Evolutionary conservation across 768 basidiomycete genomes (phyloP), one percentile per base, ranked within the genome.

Genomic region (Collybiopsis luxurians): DNA sequence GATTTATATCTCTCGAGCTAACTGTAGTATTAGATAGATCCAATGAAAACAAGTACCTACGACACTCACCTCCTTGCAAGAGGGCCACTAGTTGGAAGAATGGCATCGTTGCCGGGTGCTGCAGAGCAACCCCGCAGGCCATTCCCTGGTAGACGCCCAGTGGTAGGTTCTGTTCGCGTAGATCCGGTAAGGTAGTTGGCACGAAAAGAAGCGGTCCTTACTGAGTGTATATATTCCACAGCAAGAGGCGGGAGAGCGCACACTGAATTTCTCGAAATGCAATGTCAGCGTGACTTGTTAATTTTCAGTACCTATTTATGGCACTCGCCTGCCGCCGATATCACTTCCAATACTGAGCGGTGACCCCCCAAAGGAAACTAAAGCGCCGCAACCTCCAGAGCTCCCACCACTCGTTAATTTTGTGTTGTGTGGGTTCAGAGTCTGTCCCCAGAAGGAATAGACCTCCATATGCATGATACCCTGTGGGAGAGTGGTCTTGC

Each of bases 31-130:
- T n/a, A n/a, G n/a, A n/a, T n/a, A n/a, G n/a, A n/a, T n/a, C n/a
- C n/a, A n/a, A n/a, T n/a, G 19, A 28, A 46, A n/a, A 11, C 24
- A 28, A 19, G 34, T 5, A 5, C 10, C 26, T 13, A 34, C 19
- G 4, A 26, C 15, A 49, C 78, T 65, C 47, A 84, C 59, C 44
- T 78, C 72, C 50, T 63, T 62, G 2, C 76, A 64, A 86, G 69
- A 13, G 85, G 85, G 1, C 85, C 85, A 15, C 82, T 71, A 12
- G 83, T 80, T 23, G 81, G 79, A 6, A 43, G 71, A 73, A 64
- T 86, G 76, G 59, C 80, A 75, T 49, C 86, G 79, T 66, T 78
- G 66, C 50, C 77, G 56, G 19, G 78, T 70, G 66, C 77, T 79
- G 23, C 67, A 50, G 2, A 76, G 69, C 38, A 60, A 36, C 63